phyloP scores from a whole-genome alignment of 1,284 basidiomycete species.

The Boletellus deceptivus region DNA sequence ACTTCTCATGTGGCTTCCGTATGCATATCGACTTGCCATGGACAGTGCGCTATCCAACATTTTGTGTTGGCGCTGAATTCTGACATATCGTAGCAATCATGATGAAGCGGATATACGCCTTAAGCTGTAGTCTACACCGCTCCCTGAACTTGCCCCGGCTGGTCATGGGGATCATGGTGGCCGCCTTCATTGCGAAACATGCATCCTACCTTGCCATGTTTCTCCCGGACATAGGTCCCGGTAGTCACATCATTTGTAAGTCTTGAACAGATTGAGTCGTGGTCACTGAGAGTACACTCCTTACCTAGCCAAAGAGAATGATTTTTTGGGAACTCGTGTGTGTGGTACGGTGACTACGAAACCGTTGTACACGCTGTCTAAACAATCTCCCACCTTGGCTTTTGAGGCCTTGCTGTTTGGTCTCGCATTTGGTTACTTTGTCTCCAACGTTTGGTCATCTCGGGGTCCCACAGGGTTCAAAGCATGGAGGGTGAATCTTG shows the following conservation, averaged over 20 bases:
- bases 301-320: slow-evolving; percentile 1
- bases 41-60: slow-evolving; percentile 11
- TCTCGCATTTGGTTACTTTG: slow-evolving; percentile 13
- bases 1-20: slow-evolving; percentile 14
- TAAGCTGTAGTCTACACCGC: slow-evolving; percentile 4
- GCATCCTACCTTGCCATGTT: slow-evolving; percentile 5
- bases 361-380: neutral
- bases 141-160: slow-evolving; percentile 8
- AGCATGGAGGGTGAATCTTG: slow-evolving; percentile 3
- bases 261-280: neutral
- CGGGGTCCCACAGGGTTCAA: neutral
- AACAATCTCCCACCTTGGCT: slow-evolving; percentile 2
- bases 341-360: slow-evolving; percentile 5
- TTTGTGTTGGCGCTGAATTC: neutral
- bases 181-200: slow-evolving; percentile 11
- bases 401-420: slow-evolving; percentile 19
- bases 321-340: neutral
- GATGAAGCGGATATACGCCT: slow-evolving; percentile 18
- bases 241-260: slow-evolving; percentile 7
- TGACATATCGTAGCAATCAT: slow-evolving; percentile 16
- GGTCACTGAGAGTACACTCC: neutral
- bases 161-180: slow-evolving; percentile 8
- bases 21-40: slow-evolving; percentile 18
- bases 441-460: neutral
- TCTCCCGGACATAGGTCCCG: slow-evolving; percentile 12